Base-by-base conservation (phyloP, 179 eudicot species). In the Heliamphora pulchella region DNA sequence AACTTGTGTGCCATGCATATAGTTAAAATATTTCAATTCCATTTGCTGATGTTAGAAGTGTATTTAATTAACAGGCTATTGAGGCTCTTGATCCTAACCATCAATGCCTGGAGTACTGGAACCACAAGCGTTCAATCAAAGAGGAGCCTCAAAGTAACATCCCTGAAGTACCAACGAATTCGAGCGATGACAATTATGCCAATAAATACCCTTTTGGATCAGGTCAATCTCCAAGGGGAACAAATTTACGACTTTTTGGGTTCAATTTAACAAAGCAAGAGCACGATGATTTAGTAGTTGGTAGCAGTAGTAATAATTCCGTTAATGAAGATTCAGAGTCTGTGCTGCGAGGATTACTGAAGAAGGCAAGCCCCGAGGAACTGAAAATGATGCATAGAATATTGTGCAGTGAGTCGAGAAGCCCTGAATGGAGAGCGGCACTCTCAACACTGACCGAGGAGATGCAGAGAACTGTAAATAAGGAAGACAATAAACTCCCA, bases 71-170 rank as follows among this genome's bases (percentile, higher is more conserved):
- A 53, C 86, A 89, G 92, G 88, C 86, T 22, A 85, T 90, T 61
- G 92, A 90, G 80, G 86, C 85, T 43, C 90, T 87, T 68, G 93
- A 90, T 82, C 86, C 90, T 48, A 70, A 84, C 66, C 86, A 82
- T 64, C 82, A 68, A 41, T 87, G 87, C 79, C 1, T 44, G 53
- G 89, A 85, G 79, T 90, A 90, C 82, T 90, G 93, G 93, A 80
- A 79, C 54, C 78, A 83, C 79, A 81, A 77, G 81, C 66, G 43
- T 47, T 41, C 78, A 75, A 13, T 46, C 8, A 69, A 77, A 67
- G 69, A 54, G 79, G 55, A 63, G 15, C 39, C 15, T 46, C 51
- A 2, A 6, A 48, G n/a, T 13, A 8, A 5, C 31, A 70, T 48
- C 71, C 78, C 31, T 2, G 59, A 82, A 78, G 53, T 51, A 48